Percentiles rank a stretch among this genome's conserved stretches.
Evolutionary conservation across 2,329 filamentous ascomycete genomes (phyloP).

Genomic region (Penicillium sp.): DNA sequence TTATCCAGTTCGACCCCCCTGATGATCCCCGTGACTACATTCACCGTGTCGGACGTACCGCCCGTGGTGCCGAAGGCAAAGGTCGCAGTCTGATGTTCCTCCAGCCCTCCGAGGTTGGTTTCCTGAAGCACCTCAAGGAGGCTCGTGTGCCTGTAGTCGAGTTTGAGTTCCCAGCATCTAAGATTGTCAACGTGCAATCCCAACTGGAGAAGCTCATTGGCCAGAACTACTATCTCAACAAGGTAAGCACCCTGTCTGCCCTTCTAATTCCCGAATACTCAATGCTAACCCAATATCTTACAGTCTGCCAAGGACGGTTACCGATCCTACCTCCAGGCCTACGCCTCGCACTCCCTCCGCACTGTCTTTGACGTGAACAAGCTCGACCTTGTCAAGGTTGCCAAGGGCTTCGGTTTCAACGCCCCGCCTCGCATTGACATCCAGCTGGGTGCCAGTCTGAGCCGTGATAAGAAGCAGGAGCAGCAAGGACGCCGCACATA

Average conservation of each 20-base stretch:
- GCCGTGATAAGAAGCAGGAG: conserved; percentile 67
- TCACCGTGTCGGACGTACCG: conserved; percentile 93
- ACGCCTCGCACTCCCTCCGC: conserved; percentile 80
- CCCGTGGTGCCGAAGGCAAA: conserved; percentile 77
- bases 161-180: conserved; percentile 90
- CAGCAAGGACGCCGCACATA: conserved; percentile 66
- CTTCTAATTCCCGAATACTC: neutral
- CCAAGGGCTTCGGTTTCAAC: conserved; percentile 79
- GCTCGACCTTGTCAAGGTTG: conserved; percentile 78
- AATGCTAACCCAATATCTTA: conserved; percentile 5
- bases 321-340: conserved; percentile 90
- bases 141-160: conserved; percentile 92
- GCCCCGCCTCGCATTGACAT: conserved; percentile 79
- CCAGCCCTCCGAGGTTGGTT: conserved; percentile 87
- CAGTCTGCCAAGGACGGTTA: conserved; percentile 72
- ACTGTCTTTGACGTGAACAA: conserved; percentile 85
- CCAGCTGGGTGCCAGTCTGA: conserved; percentile 73
- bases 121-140: conserved; percentile 86
- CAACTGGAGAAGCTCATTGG: conserved; percentile 92
- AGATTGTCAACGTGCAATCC: conserved; percentile 85
- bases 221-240: conserved; percentile 96
- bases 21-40: conserved; percentile 91
- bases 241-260: conserved; percentile 51
- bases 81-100: conserved; percentile 91
- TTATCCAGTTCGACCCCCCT: conserved; percentile 92